A percentile compares a stretch with the other conserved stretches of the same genome.
phyloP scores from a whole-genome alignment of 2,329 filamentous ascomycete species.

The Volutella citrinella region DNA sequence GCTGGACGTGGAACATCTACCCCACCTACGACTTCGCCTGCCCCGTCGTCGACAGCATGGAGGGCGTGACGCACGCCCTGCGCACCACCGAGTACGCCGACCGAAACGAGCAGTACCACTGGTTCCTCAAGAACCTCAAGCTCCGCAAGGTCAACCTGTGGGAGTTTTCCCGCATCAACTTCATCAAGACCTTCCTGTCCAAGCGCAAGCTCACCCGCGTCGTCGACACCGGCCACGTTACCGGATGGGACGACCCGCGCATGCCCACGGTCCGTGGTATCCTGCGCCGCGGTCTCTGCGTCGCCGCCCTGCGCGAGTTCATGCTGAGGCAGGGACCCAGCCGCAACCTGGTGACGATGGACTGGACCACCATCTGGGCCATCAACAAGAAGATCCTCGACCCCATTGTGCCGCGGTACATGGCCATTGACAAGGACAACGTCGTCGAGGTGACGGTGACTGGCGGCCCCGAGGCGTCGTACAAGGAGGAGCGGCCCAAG shows the following conservation, averaged over 20 bases:
- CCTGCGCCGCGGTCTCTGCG: constrained; percentile 73
- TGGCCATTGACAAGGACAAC: constrained; percentile 67
- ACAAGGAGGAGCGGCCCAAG: constrained; percentile 74
- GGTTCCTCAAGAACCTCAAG: constrained; percentile 73
- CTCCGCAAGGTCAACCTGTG: constrained; percentile 78
- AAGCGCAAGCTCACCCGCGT: constrained; percentile 86
- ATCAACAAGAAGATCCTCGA: constrained; percentile 82
- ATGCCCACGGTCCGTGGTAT: constrained; percentile 85
- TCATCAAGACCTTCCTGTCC: constrained; percentile 76
- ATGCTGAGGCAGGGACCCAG: constrained; percentile 82
- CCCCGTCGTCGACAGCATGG: constrained; percentile 74
- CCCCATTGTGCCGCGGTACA: constrained; percentile 70
- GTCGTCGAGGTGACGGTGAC: constrained; percentile 68
- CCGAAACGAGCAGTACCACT: constrained; percentile 82
- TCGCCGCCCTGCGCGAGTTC: constrained; percentile 76
- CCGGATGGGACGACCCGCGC: constrained; percentile 83
- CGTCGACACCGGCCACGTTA: constrained; percentile 71
- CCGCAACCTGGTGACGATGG: constrained; percentile 79
- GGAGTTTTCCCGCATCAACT: constrained; percentile 84
- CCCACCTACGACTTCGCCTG: constrained; percentile 86
- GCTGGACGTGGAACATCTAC: constrained; percentile 78
- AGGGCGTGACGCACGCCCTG: constrained; percentile 80
- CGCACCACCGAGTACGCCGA: constrained; percentile 86
- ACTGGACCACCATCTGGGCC: constrained; percentile 74
- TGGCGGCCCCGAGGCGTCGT: constrained; percentile 61